Conservation (phyloP, 495 filamentous ascomycete genomes). For the Neurospora terricola region DNA sequence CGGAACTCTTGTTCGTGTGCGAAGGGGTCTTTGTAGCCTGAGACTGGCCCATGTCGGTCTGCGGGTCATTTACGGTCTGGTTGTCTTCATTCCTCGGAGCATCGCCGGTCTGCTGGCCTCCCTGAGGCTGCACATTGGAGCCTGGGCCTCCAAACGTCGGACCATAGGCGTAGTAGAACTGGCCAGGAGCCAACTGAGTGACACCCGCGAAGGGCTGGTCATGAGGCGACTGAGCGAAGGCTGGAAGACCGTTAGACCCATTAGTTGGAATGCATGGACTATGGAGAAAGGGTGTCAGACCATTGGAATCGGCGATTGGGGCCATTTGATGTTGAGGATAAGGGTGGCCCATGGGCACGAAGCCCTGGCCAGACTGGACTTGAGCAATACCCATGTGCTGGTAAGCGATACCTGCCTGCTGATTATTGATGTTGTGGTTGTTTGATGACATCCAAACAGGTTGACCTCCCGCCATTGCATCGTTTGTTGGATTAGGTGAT, state of each 20-base stretch:
- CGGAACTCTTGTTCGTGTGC: conserved; percentile 7
- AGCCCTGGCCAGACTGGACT: background rate
- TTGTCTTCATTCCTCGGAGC: background rate
- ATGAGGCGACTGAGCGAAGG: background rate
- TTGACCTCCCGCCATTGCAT: background rate
- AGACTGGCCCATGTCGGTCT: background rate
- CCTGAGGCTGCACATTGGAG: background rate
- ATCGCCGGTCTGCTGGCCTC: background rate
- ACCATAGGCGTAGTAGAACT: background rate
- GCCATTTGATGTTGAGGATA: background rate
- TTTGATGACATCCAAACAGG: background rate
- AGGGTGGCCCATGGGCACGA: background rate
- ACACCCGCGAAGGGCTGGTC: background rate
- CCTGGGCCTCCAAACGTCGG: background rate
- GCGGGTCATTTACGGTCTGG: background rate
- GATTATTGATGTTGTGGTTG: background rate
- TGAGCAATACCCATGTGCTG: background rate
- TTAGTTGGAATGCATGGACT: background rate
- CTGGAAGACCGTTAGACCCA: background rate
- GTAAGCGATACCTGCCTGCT: background rate
- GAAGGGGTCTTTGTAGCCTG: conserved; percentile 3
- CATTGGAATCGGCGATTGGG: background rate
- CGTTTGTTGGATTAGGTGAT: background rate
- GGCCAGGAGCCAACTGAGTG: background rate
- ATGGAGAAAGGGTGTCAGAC: background rate